A percentile compares a stretch with the other conserved stretches of the same genome.
Evolutionary conservation across 164 flowering plant genomes (phyloP).

Genomic region (Vitis rotundifolia): DNA sequence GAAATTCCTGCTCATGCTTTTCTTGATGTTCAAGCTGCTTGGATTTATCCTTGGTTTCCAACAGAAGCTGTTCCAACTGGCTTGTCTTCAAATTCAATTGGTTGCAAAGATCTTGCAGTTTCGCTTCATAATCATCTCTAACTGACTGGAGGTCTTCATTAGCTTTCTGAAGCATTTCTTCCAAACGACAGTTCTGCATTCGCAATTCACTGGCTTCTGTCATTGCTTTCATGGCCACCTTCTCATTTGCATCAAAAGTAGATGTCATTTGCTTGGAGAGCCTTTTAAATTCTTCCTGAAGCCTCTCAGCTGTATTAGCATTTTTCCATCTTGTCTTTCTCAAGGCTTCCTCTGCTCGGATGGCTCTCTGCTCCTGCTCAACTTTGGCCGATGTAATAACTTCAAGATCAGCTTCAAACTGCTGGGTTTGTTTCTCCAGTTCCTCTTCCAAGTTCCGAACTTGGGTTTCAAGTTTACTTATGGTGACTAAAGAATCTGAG

Average conservation of each 20-base stretch:
- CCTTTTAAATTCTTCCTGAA: constrained; percentile 81
- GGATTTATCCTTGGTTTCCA: constrained; percentile 43
- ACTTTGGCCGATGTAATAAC: constrained; percentile 56
- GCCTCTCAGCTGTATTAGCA: constrained; percentile 73
- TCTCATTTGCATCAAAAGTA: constrained; percentile 82
- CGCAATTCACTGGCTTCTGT: constrained; percentile 72
- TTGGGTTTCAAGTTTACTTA: constrained; percentile 59
- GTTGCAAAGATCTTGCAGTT: constrained; percentile 40
- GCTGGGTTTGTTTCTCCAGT: constrained; percentile 55
- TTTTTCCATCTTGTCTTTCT: constrained; percentile 68
- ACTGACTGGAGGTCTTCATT: constrained; percentile 52
- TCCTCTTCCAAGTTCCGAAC: constrained; percentile 63
- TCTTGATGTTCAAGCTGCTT: constrained; percentile 49
- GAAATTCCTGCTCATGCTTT: constrained; percentile 44
- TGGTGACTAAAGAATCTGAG: constrained; percentile 40
- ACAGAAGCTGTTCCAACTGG: constrained; percentile 39
- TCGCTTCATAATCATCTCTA: constrained; percentile 49
- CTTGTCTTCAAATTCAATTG: constrained; percentile 32
- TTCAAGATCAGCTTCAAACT: constrained; percentile 73
- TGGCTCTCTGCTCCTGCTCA: constrained; percentile 92
- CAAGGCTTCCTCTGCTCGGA: constrained; percentile 78
- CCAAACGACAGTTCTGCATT: constrained; percentile 48
- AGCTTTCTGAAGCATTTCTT: constrained; percentile 53
- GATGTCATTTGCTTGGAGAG: constrained; percentile 81
- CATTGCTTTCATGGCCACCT: constrained; percentile 65